A percentile compares a stretch with the other conserved stretches of the same genome.
These are phyloP conservation scores for Tylopilus sp. DNA, from an alignment of 768 basidiomycete species.

Conservation along the genomic window DNA sequence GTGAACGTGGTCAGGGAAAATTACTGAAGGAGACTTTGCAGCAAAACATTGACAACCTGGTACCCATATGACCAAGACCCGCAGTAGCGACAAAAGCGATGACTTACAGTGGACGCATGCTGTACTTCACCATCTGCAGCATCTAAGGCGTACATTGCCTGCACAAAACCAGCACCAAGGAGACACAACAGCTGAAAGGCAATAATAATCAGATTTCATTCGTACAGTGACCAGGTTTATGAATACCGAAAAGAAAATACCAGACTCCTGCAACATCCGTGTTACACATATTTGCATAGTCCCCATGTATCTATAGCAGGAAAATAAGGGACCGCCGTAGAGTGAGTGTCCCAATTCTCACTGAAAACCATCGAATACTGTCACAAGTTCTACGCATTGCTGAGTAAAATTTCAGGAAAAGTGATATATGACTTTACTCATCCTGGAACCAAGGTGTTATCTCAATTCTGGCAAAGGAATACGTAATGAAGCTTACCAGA, in stretches of 20 bases:
- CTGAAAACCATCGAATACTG: conserved; percentile 81
- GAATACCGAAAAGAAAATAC: conserved; percentile 84
- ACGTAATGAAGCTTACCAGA: conserved; percentile 57
- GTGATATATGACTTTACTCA: conserved; percentile 54
- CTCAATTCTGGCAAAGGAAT: background rate
- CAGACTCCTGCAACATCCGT: conserved; percentile 90
- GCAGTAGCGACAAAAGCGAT: conserved; percentile 5
- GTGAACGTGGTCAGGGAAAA: background rate
- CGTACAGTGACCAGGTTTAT: background rate
- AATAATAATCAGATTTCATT: background rate
- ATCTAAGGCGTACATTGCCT: conserved; percentile 86
- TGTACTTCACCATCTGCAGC: conserved; percentile 81
- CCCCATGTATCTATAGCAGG: conserved; percentile 64
- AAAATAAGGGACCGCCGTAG: background rate
- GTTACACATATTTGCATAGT: conserved; percentile 93
- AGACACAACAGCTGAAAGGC: conserved; percentile 66
- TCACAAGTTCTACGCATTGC: conserved; percentile 57
- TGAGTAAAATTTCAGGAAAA: background rate
- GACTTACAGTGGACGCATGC: conserved; percentile 43
- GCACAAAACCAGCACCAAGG: conserved; percentile 78
- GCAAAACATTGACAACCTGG: conserved; percentile 66
- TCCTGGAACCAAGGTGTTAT: conserved; percentile 45
- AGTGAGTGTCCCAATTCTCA: conserved; percentile 28
- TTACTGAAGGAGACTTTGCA: conserved; percentile 82
- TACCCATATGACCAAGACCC: background rate